phyloP scores from a whole-genome alignment of 176 grass and related monocot genomes.

The Rhynchospora tenuis region DNA sequence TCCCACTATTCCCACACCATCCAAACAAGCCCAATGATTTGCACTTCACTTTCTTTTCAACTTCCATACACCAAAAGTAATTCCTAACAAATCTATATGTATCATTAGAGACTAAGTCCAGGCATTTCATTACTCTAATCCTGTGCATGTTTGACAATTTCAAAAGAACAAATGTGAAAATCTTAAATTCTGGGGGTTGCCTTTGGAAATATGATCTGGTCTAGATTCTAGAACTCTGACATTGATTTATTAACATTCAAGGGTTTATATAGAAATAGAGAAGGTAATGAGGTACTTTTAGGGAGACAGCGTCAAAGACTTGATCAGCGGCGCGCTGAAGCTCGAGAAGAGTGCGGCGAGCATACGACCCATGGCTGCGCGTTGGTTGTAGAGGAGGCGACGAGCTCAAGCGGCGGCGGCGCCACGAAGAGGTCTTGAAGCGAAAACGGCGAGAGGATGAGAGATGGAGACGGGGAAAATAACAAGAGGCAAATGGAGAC shows the following conservation, averaged over 20 bases:
- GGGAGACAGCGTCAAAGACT: constrained; percentile 48
- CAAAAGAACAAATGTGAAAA: neutral
- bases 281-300: constrained; percentile 27
- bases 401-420: too few species aligned
- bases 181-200: neutral
- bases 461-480: too few species aligned
- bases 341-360: constrained; percentile 49
- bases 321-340: constrained; percentile 53
- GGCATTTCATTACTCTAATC: neutral
- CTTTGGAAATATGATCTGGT: neutral
- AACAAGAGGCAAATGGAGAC: too few species aligned
- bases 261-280: neutral
- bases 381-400: too few species aligned
- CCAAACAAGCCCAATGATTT: too few species aligned
- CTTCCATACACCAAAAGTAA: neutral
- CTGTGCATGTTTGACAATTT: too few species aligned
- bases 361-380: too few species aligned
- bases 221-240: neutral
- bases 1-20: too few species aligned
- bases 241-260: neutral
- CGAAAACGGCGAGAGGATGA: too few species aligned
- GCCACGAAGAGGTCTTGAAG: too few species aligned
- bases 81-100: neutral
- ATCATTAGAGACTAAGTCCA: too few species aligned
- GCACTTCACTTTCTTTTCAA: too few species aligned